Evolutionary conservation across 306 rosid species (phyloP).

Genomic region (Prinsepia uniflora): DNA sequence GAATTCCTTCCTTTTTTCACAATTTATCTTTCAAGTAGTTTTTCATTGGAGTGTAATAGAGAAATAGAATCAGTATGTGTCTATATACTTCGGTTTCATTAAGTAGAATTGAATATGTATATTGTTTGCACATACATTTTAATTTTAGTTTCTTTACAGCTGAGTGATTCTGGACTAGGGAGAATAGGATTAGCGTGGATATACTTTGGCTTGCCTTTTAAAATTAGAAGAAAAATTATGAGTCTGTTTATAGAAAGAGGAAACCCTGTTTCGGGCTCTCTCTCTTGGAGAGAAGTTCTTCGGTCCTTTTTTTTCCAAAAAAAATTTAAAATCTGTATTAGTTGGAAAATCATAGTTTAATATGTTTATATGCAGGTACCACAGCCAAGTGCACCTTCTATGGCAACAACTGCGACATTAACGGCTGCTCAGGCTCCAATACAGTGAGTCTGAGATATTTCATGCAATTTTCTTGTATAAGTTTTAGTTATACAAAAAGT

Average conservation of each 20-base stretch:
- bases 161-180: too few relatives aligned
- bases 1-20: background rate
- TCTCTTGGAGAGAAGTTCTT: background rate
- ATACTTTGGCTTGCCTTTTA: background rate
- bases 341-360: too few relatives aligned
- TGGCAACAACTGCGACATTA: conserved; percentile 34
- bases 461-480: background rate
- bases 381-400: conserved; percentile 47
- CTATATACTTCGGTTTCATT: background rate
- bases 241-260: background rate
- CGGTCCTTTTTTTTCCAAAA: background rate
- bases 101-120: too few relatives aligned
- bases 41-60: background rate
- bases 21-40: background rate
- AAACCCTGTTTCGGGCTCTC: background rate
- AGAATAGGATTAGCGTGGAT: background rate
- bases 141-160: too few relatives aligned
- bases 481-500: background rate
- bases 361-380: conserved; percentile 27
- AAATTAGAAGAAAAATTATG: background rate
- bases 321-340: background rate
- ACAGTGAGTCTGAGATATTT: conserved; percentile 41
- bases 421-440: conserved; percentile 39
- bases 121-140: too few relatives aligned
- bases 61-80: too few relatives aligned